Base-by-base conservation (phyloP, 192 early-diverging fungal genomes). In the Neocallimastix lanati region DNA sequence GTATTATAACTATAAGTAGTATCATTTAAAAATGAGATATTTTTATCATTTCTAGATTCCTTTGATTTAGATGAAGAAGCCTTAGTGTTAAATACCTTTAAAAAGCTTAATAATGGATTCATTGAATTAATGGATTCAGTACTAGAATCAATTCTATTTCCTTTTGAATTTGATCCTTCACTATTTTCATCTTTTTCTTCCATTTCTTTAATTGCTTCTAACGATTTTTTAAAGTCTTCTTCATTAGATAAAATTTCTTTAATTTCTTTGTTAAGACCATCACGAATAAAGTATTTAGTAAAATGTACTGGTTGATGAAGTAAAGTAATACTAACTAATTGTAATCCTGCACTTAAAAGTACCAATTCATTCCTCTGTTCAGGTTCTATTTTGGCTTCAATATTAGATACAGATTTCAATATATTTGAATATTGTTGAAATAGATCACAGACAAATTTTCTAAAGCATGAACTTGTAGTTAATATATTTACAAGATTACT, bases 361-460 rank as follows among this genome's bases (percentile, higher is more conserved):
- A 67, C n/a, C 16, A 67, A 67, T 67, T 67, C 50, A 67, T 67
- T 11, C n/a, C n/a, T 67, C n/a, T 67, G 50, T 67, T 67, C 50
- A 0, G 50, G 21, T 67, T 67, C 50, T 11, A 67, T 0, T 21
- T 67, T 67, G 25, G 50, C 9, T 25, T 67, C 25, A n/a, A 67
- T n/a, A 67, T n/a, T 67, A 21, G 50, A 67, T 67, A 67, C 50
- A n/a, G 6, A 4, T n/a, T 80, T 29, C 18, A 87, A 83, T 28
- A 82, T 83, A 37, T 78, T 35, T 18, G 84, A 81, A 9, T 82
- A 81, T 76, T 84, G 29, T 12, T 76, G 58, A 14, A 89, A 30
- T 25, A 90, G 82, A 77, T 88, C 86, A 15, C 83, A 83, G 27
- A 90, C 79, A 79, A 90, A 88, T 79, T 85, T 85, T 13, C 88